Conservation (phyloP, 2,329 filamentous ascomycete genomes). For the Trichoderma polysporum region DNA sequence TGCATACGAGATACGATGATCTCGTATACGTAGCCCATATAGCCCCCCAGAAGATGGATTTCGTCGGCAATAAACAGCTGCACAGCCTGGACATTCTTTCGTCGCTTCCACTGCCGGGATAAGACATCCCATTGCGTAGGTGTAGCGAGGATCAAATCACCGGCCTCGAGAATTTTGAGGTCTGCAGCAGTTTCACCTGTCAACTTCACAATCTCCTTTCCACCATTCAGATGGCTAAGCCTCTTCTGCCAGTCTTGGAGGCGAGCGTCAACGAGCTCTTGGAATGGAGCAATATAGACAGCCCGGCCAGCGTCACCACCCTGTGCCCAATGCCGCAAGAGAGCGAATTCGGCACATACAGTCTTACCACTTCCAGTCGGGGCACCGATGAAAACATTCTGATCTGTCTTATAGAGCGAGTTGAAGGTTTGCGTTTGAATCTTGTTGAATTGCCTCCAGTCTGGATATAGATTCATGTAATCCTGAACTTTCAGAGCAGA, state of each 20-base stretch:
- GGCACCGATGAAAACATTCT: slow-evolving; percentile 92
- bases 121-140: slow-evolving; percentile 94
- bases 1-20: slow-evolving; percentile 97
- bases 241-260: slow-evolving; percentile 83
- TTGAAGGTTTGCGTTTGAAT: slow-evolving; percentile 98
- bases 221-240: slow-evolving; percentile 69
- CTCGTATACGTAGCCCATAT: slow-evolving; percentile 87
- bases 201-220: slow-evolving; percentile 88
- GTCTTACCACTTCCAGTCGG: slow-evolving; percentile 96
- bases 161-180: slow-evolving; percentile 80
- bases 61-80: slow-evolving; percentile 94
- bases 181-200: slow-evolving; percentile 91
- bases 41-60: slow-evolving; percentile 86
- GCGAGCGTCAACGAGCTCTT: slow-evolving; percentile 83
- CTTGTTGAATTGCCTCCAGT: slow-evolving; percentile 90
- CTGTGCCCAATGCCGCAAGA: slow-evolving; percentile 79
- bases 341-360: slow-evolving; percentile 89
- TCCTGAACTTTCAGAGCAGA: slow-evolving; percentile 84
- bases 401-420: slow-evolving; percentile 83
- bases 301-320: slow-evolving; percentile 61
- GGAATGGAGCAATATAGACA: slow-evolving; percentile 92
- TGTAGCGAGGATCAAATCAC: slow-evolving; percentile 88
- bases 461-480: slow-evolving; percentile 76
- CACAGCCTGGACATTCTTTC: slow-evolving; percentile 91
- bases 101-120: slow-evolving; percentile 92